Evolutionary conservation across 805 yeast genomes (phyloP).

Genomic region (Kazachstania africana): DNA sequence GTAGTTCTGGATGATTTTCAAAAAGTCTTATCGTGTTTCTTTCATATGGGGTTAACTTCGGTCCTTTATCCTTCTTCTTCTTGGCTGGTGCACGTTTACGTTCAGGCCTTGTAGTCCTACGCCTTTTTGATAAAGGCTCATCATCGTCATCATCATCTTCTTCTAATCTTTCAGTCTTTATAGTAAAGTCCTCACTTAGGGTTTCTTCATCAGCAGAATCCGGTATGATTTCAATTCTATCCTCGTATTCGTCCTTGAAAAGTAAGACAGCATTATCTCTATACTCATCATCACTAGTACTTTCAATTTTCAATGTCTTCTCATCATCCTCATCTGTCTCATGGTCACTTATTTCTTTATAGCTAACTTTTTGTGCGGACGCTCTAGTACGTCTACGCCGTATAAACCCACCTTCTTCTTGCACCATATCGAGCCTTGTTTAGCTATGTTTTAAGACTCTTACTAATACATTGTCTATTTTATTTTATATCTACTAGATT

Average conservation of each 20-base stretch:
- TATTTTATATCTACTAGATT: too few relatives aligned
- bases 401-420: conserved; percentile 25
- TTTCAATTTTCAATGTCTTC: conserved; percentile 1
- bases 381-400: conserved; percentile 17
- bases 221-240: conserved; percentile 13
- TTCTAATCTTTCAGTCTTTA: conserved; percentile 1
- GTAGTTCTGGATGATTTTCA: conserved; percentile 69
- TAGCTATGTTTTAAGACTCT: neutral
- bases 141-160: conserved; percentile 9
- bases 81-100: conserved; percentile 10
- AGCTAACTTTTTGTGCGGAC: conserved; percentile 25
- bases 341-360: conserved; percentile 25
- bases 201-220: conserved; percentile 2
- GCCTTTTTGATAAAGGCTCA: conserved; percentile 14
- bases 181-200: neutral
- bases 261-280: neutral
- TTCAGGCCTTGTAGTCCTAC: conserved; percentile 9
- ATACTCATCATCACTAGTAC: neutral
- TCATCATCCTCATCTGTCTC: conserved; percentile 6
- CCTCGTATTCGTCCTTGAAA: neutral
- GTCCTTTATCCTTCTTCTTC: conserved; percentile 27
- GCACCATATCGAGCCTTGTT: conserved; percentile 2
- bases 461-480: too few relatives aligned
- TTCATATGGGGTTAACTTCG: conserved; percentile 56
- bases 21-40: conserved; percentile 57